phyloP scores from a whole-genome alignment of 2,329 filamentous ascomycete species.

The Pseudocercospora fuligena region DNA sequence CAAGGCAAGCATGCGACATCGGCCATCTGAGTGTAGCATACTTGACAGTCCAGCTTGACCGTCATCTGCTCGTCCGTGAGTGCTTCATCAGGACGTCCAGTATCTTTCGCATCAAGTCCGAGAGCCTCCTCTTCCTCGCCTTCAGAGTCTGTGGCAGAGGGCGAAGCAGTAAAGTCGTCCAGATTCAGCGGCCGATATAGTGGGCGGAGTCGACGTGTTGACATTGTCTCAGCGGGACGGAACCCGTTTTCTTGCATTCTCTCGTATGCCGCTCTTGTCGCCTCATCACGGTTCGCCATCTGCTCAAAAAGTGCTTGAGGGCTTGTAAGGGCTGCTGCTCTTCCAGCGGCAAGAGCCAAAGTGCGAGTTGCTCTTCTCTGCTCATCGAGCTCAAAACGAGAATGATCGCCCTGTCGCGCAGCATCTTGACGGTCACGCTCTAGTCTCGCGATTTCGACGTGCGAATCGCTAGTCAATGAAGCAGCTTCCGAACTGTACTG shows the following conservation, averaged over 20 bases:
- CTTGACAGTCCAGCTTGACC: conserved; percentile 56
- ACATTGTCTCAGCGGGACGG: conserved; percentile 18
- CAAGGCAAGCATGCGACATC: conserved; percentile 59
- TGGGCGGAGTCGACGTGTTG: conserved; percentile 13
- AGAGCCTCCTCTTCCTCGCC: conserved; percentile 31
- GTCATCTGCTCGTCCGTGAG: conserved; percentile 56
- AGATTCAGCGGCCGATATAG: conserved; percentile 19
- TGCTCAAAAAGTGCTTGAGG: conserved; percentile 32
- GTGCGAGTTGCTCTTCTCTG: conserved; percentile 34
- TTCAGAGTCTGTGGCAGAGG: conserved; percentile 29
- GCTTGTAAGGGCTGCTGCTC: conserved; percentile 35
- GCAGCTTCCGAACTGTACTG: conserved; percentile 3
- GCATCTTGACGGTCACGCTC: conserved; percentile 24
- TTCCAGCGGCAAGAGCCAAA: conserved; percentile 36
- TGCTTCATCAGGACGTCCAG: conserved; percentile 51
- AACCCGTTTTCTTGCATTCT: conserved; percentile 31
- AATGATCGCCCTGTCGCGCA: conserved; percentile 37
- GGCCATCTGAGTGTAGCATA: conserved; percentile 59
- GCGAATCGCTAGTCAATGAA: neutral
- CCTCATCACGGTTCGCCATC: conserved; percentile 34
- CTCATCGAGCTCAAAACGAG: conserved; percentile 36
- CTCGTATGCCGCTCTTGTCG: conserved; percentile 35
- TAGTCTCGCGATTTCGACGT: conserved; percentile 5
- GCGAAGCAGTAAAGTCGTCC: conserved; percentile 17
- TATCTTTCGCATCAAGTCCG: conserved; percentile 53